Base-by-base conservation (phyloP, 1,139 yeast species). In the Taphrina communis region DNA sequence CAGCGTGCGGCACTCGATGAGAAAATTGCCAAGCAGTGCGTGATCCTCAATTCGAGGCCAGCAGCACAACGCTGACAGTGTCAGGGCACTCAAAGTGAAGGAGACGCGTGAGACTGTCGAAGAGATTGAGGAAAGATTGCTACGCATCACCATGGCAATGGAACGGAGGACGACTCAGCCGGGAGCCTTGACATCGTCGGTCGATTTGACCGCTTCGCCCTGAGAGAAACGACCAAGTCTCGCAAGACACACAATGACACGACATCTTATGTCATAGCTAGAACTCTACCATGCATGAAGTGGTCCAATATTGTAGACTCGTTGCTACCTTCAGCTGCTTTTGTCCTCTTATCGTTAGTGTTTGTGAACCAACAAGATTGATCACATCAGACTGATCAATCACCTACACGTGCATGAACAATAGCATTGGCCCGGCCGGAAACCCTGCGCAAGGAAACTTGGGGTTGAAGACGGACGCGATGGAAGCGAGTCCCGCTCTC, bases 1-100 rank as follows among this genome's bases (percentile, higher is more conserved):
- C 31, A 25, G 36, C 31, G 53, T 21, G 53, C 53, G 19, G 53
- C 53, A 50, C 53, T 50, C 36, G 53, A 50, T 9, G 53, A 50
- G 53, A 50, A 21, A n/a, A 50, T 50, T 21, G 53, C 53, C 36
- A 21, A 21, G n/a, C 53, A 50, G 53, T 25, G 21, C 31, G 53
- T 21, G 2, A 4, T 21, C 19, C 12, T 21, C 36, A 11, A 8
- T 21, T 8, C n/a, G 11, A 19, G 36, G 36, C 3, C n/a, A 6
- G 36, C 36, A 35, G 8, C 12, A 44, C 19, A 3, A 7, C n/a
- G 19, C 53, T 50, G 36, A 50, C 36, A 8, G 6, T 19, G 11
- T 21, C 36, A 50, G 53, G 53, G 53, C 6, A 21, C 9, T n/a
- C 12, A 25, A 11, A 50, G 36, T 50, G 9, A 8, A 21, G 36